A percentile compares a stretch with the other conserved stretches of the same genome.
phyloP scores from a whole-genome alignment of 75 land plant genomes.

The Cupressus sempervirens region DNA sequence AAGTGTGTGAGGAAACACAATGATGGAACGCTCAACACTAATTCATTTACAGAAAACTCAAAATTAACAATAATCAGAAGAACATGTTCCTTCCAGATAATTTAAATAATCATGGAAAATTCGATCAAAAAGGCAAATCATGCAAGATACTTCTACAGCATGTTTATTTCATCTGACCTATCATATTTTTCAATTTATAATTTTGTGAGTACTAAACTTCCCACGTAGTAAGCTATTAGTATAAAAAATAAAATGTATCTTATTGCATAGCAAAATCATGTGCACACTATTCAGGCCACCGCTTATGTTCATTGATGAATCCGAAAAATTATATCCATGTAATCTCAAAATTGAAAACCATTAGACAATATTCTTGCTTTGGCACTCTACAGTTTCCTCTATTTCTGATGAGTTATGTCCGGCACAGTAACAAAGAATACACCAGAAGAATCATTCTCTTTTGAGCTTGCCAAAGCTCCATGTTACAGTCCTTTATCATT shows the following conservation, averaged over 20 bases:
- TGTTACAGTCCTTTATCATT: neutral
- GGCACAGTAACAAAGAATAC: neutral
- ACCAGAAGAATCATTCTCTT: neutral
- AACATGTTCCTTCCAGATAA: neutral
- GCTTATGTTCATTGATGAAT: too few relatives aligned
- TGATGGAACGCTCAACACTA: neutral
- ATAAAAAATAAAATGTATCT: neutral
- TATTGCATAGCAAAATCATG: too few relatives aligned
- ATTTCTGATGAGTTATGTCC: neutral
- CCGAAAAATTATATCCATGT: neutral
- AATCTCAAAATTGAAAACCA: neutral
- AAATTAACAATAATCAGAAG: neutral
- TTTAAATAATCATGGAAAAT: neutral
- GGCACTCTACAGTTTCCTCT: neutral
- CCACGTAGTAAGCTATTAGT: neutral
- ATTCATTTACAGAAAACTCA: neutral
- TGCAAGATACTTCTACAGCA: neutral
- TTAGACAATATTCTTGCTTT: neutral
- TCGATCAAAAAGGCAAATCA: neutral
- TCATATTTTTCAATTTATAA: neutral
- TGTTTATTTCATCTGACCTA: neutral
- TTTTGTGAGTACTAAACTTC: neutral
- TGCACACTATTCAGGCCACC: too few relatives aligned
- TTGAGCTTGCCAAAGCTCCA: neutral
- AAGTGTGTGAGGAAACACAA: neutral